Evolutionary conservation across 768 basidiomycete genomes (phyloP), one percentile per base, ranked within the genome.

Genomic region (Naematelia aurantialba): DNA sequence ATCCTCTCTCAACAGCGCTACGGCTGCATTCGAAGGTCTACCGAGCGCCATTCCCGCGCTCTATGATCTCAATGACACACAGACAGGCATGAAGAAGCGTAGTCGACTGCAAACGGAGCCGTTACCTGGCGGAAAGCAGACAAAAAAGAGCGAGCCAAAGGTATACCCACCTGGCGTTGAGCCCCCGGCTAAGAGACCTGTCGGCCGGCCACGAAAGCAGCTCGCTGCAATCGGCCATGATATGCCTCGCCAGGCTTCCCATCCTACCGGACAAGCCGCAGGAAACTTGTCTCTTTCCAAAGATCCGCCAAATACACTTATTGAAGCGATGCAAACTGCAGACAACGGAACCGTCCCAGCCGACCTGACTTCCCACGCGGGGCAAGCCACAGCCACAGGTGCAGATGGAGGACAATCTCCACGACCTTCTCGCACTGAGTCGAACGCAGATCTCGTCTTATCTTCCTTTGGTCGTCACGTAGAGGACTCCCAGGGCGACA

Each of bases 71-170:
- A 25, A 25, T 11, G n/a, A 29, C 26, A 8, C 34, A 8, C 8
- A 39, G n/a, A 31, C 53, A 25, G 22, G 21, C 53, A 55, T 44
- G 31, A 54, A 54, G 44, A 62, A 58, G 30, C 49, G 50, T 5
- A 55, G 60, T 14, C 25, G 60, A 53, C 60, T 55, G 14, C 12
- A 17, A 31, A 54, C 21, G 31, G 19, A n/a, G 52, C 19, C 5
- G 17, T 13, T 17, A 17, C 52, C 34, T 8, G n/a, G 10, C 4
- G 34, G 17, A 22, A 19, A 19, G 34, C 27, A 17, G 12, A 17
- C n/a, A 13, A 19, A 12, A 19, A 42, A 34, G 29, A 4, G 27
- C 8, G 17, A 39, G 34, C 46, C n/a, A 19, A 47, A 47, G 46
- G n/a, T 47, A 8, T 47, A 39, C 17, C 34, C 34, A 39, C 34